These are phyloP conservation scores for Calvatia gigantea DNA, from an alignment of 768 basidiomycete species.

Conservation along the genomic window DNA sequence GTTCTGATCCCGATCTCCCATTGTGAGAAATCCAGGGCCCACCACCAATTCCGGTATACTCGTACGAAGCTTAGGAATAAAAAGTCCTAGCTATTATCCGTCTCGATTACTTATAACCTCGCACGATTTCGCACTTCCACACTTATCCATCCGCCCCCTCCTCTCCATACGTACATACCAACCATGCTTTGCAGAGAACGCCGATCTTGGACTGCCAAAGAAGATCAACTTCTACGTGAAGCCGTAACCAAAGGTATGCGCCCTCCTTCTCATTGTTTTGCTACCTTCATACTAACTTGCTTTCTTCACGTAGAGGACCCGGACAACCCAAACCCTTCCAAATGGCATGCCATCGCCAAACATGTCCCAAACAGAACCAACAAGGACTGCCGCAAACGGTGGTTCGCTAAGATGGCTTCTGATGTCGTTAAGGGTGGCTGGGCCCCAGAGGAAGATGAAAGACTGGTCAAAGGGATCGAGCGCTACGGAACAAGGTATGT, in stretches of 20 bases:
- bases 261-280: neutral
- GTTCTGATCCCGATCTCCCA: slow-evolving; percentile 30
- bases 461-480: slow-evolving; percentile 52
- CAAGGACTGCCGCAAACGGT: slow-evolving; percentile 62
- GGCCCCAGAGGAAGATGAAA: slow-evolving; percentile 59
- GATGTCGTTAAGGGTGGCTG: slow-evolving; percentile 61
- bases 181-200: slow-evolving; percentile 43
- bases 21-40: slow-evolving; percentile 25
- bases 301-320: slow-evolving; percentile 45
- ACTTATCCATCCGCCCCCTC: slow-evolving; percentile 19
- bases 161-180: slow-evolving; percentile 12
- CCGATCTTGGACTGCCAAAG: slow-evolving; percentile 48
- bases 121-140: slow-evolving; percentile 11
- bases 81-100: slow-evolving; percentile 21
- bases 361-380: slow-evolving; percentile 60
- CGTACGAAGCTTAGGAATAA: slow-evolving; percentile 19
- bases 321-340: slow-evolving; percentile 51
- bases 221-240: slow-evolving; percentile 49
- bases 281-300: slow-evolving; percentile 16
- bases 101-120: slow-evolving; percentile 20
- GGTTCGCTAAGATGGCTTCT: slow-evolving; percentile 63
- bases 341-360: slow-evolving; percentile 62
- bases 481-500: slow-evolving; percentile 52
- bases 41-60: slow-evolving; percentile 24
- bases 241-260: slow-evolving; percentile 45